Evolutionary conservation across 1,139 yeast genomes (phyloP).

Genomic region (Blastobotrys petasosporus): DNA sequence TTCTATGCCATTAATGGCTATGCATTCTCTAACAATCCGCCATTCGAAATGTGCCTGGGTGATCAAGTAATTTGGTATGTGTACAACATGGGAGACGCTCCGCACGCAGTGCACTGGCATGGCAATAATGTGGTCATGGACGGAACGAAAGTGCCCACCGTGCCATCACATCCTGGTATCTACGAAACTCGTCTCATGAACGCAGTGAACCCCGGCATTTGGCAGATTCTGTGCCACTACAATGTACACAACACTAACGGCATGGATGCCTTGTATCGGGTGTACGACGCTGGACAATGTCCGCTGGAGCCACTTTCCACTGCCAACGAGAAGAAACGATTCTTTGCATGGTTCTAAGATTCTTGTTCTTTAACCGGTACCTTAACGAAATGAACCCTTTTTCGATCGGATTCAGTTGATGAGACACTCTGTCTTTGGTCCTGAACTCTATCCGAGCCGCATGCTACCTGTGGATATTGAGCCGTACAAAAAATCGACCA

Average conservation of each 20-base stretch:
- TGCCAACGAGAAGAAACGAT: conserved; percentile 3
- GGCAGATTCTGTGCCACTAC: conserved; percentile 10
- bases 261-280: conserved; percentile 6
- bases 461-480: no score
- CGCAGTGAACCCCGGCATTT: conserved; percentile 7
- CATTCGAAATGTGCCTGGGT: conserved; percentile 9
- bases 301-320: conserved; percentile 5
- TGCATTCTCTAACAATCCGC: conserved; percentile 7
- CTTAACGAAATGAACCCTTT: no score
- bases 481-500: no score
- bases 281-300: conserved; percentile 2
- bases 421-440: no score
- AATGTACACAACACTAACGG: conserved; percentile 7
- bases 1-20: conserved; percentile 8
- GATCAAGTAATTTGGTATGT: conserved; percentile 10
- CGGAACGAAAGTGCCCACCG: conserved; percentile 5
- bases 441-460: no score
- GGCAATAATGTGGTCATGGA: conserved; percentile 3
- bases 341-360: not conserved
- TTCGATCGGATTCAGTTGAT: no score
- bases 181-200: conserved; percentile 3
- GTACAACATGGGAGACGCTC: conserved; percentile 10
- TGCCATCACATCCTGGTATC: conserved; percentile 6
- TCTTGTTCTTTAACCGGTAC: not conserved
- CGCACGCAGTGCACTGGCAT: conserved; percentile 9